Evolutionary conservation across 805 yeast genomes (phyloP).

Genomic region (Saturnispora quitensis): DNA sequence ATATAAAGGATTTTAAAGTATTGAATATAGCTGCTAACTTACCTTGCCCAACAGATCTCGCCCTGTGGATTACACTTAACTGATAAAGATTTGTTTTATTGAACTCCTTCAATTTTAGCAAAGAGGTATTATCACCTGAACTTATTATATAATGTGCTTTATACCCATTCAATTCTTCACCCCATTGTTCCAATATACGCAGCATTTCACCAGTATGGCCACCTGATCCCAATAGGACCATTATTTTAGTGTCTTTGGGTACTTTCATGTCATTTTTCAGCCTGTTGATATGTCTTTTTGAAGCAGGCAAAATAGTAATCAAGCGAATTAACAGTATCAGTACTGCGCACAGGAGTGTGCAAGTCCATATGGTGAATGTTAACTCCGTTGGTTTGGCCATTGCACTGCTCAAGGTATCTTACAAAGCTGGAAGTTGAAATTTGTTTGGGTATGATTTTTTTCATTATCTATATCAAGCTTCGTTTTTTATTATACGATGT

Average conservation of each 20-base stretch:
- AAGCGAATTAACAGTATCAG: conserved; percentile 12
- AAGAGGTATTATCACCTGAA: conserved; percentile 38
- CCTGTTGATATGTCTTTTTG: conserved; percentile 5
- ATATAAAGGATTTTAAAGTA: conserved; percentile 26
- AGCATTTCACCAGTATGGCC: conserved; percentile 97
- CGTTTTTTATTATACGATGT: conserved; percentile 6
- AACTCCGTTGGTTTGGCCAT: conserved; percentile 1
- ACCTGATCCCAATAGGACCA: conserved; percentile 79
- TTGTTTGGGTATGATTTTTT: neutral
- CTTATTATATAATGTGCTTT: conserved; percentile 29
- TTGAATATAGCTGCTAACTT: conserved; percentile 24
- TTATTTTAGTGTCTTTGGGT: neutral
- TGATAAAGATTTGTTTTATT: conserved; percentile 23
- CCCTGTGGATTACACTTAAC: conserved; percentile 26
- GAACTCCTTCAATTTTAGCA: conserved; percentile 30
- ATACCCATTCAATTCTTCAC: conserved; percentile 17
- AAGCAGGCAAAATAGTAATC: conserved; percentile 19
- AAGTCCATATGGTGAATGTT: conserved; percentile 14
- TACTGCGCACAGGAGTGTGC: conserved; percentile 8
- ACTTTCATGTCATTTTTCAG: neutral
- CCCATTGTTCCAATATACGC: conserved; percentile 43
- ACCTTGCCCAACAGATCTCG: conserved; percentile 32
- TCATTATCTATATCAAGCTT: neutral
- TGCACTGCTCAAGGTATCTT: neutral
- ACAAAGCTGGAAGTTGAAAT: neutral